Percentiles rank a stretch among this genome's conserved stretches.
phyloP scores from a whole-genome alignment of 2,329 filamentous ascomycete genomes.

The Ceratocystis harringtonii region DNA sequence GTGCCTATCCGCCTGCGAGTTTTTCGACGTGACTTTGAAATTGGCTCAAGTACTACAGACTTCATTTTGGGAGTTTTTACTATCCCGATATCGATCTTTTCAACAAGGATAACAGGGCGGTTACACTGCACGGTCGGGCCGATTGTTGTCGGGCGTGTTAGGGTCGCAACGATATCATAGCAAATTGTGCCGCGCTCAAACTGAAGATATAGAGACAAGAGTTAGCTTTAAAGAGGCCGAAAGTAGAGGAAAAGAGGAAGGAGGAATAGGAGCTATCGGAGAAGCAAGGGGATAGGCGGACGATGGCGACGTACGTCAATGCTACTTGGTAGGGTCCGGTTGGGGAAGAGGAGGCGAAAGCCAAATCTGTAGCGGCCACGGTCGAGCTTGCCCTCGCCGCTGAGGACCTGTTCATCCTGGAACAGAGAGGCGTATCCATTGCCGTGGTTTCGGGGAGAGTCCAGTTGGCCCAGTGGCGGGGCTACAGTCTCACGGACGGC shows the following conservation, averaged over 20 bases:
- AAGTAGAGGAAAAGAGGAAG: background rate
- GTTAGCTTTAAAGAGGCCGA: background rate
- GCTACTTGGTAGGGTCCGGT: constrained; percentile 65
- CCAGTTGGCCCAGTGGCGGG: constrained; percentile 9
- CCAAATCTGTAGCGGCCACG: constrained; percentile 66
- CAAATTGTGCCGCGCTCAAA: constrained; percentile 90
- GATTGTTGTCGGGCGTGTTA: constrained; percentile 80
- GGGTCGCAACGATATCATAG: constrained; percentile 77
- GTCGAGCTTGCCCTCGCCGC: constrained; percentile 60
- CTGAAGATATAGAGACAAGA: constrained; percentile 31
- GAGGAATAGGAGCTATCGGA: background rate
- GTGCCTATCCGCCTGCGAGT: constrained; percentile 9
- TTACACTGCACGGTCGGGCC: constrained; percentile 67
- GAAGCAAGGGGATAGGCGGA: background rate
- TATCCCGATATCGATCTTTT: constrained; percentile 70
- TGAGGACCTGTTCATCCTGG: constrained; percentile 66
- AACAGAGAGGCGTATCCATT: constrained; percentile 71
- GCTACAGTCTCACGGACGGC: constrained; percentile 33
- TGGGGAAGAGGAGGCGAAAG: constrained; percentile 57
- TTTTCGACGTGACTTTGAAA: constrained; percentile 53
- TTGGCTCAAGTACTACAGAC: constrained; percentile 74
- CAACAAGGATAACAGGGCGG: constrained; percentile 61
- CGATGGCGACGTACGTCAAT: constrained; percentile 58
- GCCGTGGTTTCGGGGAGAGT: constrained; percentile 43
- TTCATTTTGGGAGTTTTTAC: constrained; percentile 61